Base-by-base conservation (phyloP, 495 filamentous ascomycete species). In the Evansstolkia leycettana region DNA sequence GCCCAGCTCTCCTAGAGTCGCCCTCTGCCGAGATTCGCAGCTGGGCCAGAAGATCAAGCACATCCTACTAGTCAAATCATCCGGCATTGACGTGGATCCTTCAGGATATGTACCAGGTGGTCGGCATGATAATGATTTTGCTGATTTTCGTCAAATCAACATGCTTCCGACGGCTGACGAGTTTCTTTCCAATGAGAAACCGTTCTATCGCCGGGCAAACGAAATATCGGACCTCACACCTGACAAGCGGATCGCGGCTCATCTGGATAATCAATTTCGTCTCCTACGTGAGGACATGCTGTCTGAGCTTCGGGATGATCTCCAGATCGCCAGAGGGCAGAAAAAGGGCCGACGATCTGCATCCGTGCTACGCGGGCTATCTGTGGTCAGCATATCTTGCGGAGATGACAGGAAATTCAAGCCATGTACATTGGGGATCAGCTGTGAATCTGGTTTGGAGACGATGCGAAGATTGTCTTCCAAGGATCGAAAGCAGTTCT, bases 241-340 rank as follows among this genome's bases (percentile, higher is more conserved):
- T 4, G 51, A 59, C 2, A 42, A 50, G 8, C 72, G 79, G 0
- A 41, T 66, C 0, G 51, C 48, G 0, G 54, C 60, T 0, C 78
- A 85, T 49, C 41, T 83, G 0, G 83, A 86, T 47, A 86, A 84
- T 43, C 81, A 88, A 37, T 92, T 85, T 44, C 79, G 84, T 0
- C 69, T 89, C 1, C 54, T 84, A 2, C 58, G 84, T 3, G 81
- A 89, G 41, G 83, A 89, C 38, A 76, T 87, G 70, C 54, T 86
- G 0, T 68, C 58, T 0, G 79, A 79, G 34, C 52, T 87, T 7
- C 68, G 76, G 0, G 71, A 78, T 10, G 78, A 78, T 27, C 29
- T 78, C 0, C 66, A 72, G 32, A 50, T 64, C 14, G 62, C 63
- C 2, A 42, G 13, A 3, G 62, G 55, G 0, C 42, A 33, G 28